phyloP scores from a whole-genome alignment of 257 asterid species.

The Solanum neorickii region DNA sequence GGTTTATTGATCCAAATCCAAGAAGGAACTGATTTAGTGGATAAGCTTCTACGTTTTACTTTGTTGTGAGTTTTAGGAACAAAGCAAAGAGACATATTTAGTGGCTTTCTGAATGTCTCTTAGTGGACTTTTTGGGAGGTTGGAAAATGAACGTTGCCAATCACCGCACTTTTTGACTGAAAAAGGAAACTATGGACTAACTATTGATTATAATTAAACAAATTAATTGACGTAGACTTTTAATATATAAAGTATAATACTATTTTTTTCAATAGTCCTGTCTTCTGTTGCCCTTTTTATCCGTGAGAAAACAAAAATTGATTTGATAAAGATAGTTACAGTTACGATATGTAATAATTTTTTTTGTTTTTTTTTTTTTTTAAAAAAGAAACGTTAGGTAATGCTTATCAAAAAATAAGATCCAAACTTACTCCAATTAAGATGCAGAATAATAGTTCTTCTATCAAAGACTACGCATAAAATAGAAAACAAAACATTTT shows the following conservation, averaged over 20 bases:
- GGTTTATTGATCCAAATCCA: slow-evolving; percentile 2
- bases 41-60: not conserved
- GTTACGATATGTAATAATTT: not conserved
- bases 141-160: not conserved
- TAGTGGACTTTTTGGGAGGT: slow-evolving; percentile 6
- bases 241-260: not conserved
- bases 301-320: not conserved
- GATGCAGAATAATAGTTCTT: not conserved
- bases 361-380: too few relatives aligned
- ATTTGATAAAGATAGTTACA: not conserved
- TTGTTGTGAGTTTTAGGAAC: slow-evolving; percentile 6
- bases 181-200: not conserved
- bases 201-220: not conserved
- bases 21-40: slow-evolving; percentile 10
- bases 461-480: not conserved
- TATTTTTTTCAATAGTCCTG: not conserved
- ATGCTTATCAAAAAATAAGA: not conserved
- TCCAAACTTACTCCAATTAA: not conserved
- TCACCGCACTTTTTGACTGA: slow-evolving; percentile 3
- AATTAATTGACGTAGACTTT: not conserved
- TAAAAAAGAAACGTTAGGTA: not conserved
- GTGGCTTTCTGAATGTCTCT: slow-evolving; percentile 1
- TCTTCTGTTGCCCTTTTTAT: not conserved
- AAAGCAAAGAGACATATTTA: slow-evolving; percentile 4
- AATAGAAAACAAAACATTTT: not conserved